Percentiles rank a stretch among this genome's conserved stretches.
phyloP scores from a whole-genome alignment of 306 rosid species.

The Trifolium fragiferum region DNA sequence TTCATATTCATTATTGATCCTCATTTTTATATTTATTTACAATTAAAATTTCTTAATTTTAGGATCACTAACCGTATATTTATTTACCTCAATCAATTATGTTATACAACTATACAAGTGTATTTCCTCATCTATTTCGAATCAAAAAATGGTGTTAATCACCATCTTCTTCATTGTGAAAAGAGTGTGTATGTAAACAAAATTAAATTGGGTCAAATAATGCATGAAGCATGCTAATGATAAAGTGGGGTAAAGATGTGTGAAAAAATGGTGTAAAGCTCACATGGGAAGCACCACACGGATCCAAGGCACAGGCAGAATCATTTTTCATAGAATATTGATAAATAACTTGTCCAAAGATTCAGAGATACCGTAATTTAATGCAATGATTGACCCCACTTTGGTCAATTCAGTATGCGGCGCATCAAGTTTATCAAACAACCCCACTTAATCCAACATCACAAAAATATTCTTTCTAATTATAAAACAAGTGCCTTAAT shows the following conservation, averaged over 20 bases:
- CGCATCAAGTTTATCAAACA: constrained; percentile 31
- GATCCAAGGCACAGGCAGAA: neutral
- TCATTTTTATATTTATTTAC: too few species aligned
- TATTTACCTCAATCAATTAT: too few species aligned
- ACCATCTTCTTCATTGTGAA: too few species aligned
- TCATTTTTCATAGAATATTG: neutral
- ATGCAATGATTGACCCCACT: constrained; percentile 9
- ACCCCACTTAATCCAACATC: neutral
- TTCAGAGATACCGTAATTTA: constrained; percentile 45
- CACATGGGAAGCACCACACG: neutral
- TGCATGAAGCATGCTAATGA: neutral
- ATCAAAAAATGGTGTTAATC: too few species aligned
- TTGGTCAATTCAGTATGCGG: constrained; percentile 39
- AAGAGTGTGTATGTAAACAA: too few species aligned
- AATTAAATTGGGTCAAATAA: constrained; percentile 4
- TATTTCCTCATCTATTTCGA: too few species aligned
- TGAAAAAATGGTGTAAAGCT: neutral
- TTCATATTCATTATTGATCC: too few species aligned
- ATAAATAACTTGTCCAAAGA: neutral
- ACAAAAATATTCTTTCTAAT: neutral
- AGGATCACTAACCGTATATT: too few species aligned
- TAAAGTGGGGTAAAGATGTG: neutral
- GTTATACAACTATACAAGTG: too few species aligned
- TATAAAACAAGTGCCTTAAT: too few species aligned
- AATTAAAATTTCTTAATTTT: too few species aligned